Evolutionary conservation across 2,329 filamentous ascomycete species (phyloP), one percentile per base, ranked within the genome.

Genomic region (Fusarium ambrosium): DNA sequence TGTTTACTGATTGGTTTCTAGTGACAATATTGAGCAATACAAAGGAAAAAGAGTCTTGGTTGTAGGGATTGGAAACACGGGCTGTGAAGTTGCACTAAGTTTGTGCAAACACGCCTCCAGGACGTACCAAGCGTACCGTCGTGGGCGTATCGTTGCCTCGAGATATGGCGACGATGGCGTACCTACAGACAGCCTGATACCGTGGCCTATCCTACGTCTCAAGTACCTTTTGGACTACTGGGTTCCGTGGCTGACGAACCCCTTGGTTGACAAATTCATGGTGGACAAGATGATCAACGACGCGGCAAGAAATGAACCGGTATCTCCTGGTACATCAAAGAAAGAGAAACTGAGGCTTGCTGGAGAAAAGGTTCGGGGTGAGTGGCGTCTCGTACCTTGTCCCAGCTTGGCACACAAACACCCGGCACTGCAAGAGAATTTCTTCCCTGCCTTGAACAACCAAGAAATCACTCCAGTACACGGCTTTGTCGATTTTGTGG

Each of bases 51-150:
- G 37, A 14, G 51, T 64, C 20, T 20, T 64, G 62, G 51, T 64
- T 8, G 62, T 64, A 5, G 62, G 62, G 0, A 58, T 64, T 10
- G 62, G 62, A 14, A 64, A 64, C 62, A 64, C 62, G 9, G 62
- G 29, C 6, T 64, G 62, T 16, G 62, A 64, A 6, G 43, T 64
- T 7, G 36, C 51, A 11, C 29, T 64, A 18, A 59, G 53, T 16
- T 16, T 64, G 18, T 14, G 62, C 20, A 64, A 64, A 37, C 27
- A 64, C 18, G n/a, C 62, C 11, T 59, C 62, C 13, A 41, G 41
- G 20, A 56, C 62, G 1, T 64, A 59, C 16, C 53, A 24, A n/a
- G 51, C 62, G 1, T 64, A 59, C 4, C 62, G 62, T 5, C 48
- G 62, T 11, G 62, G 62, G 1, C 48, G 62, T 2, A 36, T 64